Evolutionary conservation across 2,329 filamentous ascomycete species (phyloP).

Genomic region (Hymenoscyphus occultus): DNA sequence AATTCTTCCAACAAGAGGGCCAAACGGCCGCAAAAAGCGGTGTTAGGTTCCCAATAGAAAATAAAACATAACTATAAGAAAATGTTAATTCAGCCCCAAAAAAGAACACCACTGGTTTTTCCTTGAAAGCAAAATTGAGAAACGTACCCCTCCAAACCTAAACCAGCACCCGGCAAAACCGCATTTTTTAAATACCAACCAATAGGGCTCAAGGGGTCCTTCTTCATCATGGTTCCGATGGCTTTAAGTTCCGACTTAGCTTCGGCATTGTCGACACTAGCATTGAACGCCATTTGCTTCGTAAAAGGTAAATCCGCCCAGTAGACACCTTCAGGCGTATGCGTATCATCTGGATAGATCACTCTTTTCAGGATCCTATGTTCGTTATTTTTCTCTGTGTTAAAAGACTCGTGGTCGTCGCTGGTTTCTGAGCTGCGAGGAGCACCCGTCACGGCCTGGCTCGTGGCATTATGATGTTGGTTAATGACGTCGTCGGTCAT

Average conservation of each 20-base stretch:
- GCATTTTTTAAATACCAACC: slow-evolving; percentile 86
- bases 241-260: slow-evolving; percentile 61
- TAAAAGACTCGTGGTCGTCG: slow-evolving; percentile 29
- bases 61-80: slow-evolving; percentile 73
- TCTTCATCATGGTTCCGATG: slow-evolving; percentile 79
- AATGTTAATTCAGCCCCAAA: slow-evolving; percentile 13
- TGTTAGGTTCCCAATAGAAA: slow-evolving; percentile 91
- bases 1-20: slow-evolving; percentile 69
- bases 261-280: slow-evolving; percentile 68
- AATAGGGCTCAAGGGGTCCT: slow-evolving; percentile 80
- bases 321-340: slow-evolving; percentile 78
- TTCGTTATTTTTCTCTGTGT: slow-evolving; percentile 40
- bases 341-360: slow-evolving; percentile 85
- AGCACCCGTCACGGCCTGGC: slow-evolving; percentile 26
- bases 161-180: slow-evolving; percentile 86
- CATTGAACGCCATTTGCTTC: slow-evolving; percentile 73
- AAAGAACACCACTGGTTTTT: neutral
- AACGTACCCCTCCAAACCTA: slow-evolving; percentile 76
- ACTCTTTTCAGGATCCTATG: slow-evolving; percentile 70
- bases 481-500: slow-evolving; percentile 29
- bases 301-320: slow-evolving; percentile 81
- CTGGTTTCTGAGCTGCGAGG: slow-evolving; percentile 37
- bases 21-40: slow-evolving; percentile 77
- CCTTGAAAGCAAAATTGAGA: no score
- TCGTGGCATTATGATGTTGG: slow-evolving; percentile 31